Conservation (phyloP, 75 land plant genomes). For the Selaginella tamariscina region DNA sequence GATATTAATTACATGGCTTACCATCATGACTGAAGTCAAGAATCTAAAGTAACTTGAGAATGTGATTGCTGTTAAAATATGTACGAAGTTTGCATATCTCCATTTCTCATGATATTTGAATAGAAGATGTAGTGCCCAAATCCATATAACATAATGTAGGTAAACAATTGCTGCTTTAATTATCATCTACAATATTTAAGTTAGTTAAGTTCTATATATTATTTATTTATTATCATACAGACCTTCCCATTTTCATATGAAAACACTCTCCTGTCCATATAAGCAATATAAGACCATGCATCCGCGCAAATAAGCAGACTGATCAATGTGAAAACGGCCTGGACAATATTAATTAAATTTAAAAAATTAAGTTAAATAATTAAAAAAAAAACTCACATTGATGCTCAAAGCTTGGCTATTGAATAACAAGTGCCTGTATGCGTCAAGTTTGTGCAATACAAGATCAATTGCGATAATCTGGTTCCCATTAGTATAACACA, state of each 20-base stretch:
- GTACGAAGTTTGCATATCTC: neutral
- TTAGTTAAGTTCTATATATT: neutral
- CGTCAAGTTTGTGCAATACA: neutral
- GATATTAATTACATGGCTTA: no score
- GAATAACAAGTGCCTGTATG: neutral
- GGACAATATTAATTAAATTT: neutral
- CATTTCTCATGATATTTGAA: neutral
- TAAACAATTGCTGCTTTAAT: neutral
- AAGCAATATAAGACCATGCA: neutral
- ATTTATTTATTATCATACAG: neutral
- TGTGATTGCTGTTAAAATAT: neutral
- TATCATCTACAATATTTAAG: neutral
- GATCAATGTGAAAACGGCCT: neutral
- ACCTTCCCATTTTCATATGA: neutral
- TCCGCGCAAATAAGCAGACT: neutral
- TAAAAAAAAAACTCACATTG: neutral
- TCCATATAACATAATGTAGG: neutral
- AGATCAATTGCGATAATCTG: neutral
- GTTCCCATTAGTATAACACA: neutral
- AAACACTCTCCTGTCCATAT: no score
- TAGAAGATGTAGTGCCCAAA: neutral
- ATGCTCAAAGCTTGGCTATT: neutral
- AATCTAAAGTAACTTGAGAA: neutral
- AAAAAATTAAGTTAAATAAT: neutral
- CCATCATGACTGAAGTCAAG: neutral